These are phyloP conservation scores for Hondaea fermentalgiana DNA, from an alignment of 108 stramenopile genomes.

Conservation along the genomic window DNA sequence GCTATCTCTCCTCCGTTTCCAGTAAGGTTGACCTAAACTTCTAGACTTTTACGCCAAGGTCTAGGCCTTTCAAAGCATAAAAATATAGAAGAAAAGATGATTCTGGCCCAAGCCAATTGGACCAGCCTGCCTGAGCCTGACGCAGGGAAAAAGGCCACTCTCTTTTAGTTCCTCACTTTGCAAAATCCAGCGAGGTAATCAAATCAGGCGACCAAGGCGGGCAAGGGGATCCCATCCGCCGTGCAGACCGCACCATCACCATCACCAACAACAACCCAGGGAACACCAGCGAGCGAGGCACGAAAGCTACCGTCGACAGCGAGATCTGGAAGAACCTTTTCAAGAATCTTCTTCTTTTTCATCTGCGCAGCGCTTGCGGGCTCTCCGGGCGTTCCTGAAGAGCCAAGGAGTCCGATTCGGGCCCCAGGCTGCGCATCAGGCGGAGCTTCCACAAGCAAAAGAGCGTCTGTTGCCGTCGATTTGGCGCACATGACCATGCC, in stretches of 20 bases:
- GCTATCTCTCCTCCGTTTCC: no score
- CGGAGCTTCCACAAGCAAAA: constrained; percentile 92
- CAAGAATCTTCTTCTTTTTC: constrained; percentile 6
- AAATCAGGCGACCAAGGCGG: background rate
- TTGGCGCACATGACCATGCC: constrained; percentile 98
- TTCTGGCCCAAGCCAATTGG: no score
- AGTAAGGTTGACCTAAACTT: no score
- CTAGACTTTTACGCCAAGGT: no score
- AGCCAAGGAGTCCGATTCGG: constrained; percentile 58
- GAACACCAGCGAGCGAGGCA: background rate
- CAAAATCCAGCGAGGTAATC: no score
- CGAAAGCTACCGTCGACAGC: no score
- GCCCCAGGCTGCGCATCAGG: constrained; percentile 75
- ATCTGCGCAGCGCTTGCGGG: constrained; percentile 3
- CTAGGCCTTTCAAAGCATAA: no score
- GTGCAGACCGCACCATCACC: background rate
- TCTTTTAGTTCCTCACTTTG: no score
- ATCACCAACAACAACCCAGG: background rate
- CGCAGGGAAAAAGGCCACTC: no score
- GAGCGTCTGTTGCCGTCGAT: constrained; percentile 49
- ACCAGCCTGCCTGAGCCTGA: no score
- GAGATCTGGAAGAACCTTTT: background rate
- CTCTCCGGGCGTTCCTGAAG: background rate
- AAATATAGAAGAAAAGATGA: no score
- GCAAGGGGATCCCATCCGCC: background rate